phyloP scores from a whole-genome alignment of 2,329 filamentous ascomycete genomes.

The Chrysosporium keratinophilum region DNA sequence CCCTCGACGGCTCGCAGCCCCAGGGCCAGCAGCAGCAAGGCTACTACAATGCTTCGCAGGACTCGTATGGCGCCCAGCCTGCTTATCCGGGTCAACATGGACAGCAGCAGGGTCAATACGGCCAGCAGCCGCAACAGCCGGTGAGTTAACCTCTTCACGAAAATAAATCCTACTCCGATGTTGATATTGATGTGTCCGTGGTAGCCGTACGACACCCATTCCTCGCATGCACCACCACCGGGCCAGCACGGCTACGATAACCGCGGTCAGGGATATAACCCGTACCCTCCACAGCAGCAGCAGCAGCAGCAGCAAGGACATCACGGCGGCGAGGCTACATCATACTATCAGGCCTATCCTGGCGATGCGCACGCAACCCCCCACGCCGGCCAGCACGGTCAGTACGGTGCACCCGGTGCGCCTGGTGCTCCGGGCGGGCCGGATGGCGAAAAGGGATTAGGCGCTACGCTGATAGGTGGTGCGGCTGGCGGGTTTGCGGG shows the following conservation, averaged over 20 bases:
- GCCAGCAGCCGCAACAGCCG: constrained; percentile 16
- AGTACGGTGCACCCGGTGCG: constrained; percentile 5
- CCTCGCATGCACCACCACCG: constrained; percentile 9
- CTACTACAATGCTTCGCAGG: constrained; percentile 9
- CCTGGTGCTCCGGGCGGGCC: constrained; percentile 14
- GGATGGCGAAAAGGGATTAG: constrained; percentile 29
- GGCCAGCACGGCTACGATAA: constrained; percentile 20
- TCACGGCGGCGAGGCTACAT: constrained; percentile 22
- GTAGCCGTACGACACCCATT: constrained; percentile 1
- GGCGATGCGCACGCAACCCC: constrained; percentile 4
- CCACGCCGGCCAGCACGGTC: constrained; percentile 2
- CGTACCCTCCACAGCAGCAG: constrained; percentile 15
- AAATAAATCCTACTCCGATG: neutral
- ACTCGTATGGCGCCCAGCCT: constrained; percentile 11
- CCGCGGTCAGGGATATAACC: constrained; percentile 18
- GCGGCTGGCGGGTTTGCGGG: constrained; percentile 30
- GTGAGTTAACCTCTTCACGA: constrained; percentile 18
- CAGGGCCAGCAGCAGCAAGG: constrained; percentile 12
- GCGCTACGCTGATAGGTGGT: constrained; percentile 30
- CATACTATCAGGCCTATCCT: constrained; percentile 23
- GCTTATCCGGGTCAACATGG: neutral
- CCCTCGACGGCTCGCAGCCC: constrained; percentile 5
- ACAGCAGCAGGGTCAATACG: constrained; percentile 12
- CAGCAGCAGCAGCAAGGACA: constrained; percentile 21
- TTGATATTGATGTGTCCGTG: neutral